Evolutionary conservation across 176 grass and related monocot genomes (phyloP), one percentile per base, ranked within the genome.

Genomic region (Cenchrus purpureus): DNA sequence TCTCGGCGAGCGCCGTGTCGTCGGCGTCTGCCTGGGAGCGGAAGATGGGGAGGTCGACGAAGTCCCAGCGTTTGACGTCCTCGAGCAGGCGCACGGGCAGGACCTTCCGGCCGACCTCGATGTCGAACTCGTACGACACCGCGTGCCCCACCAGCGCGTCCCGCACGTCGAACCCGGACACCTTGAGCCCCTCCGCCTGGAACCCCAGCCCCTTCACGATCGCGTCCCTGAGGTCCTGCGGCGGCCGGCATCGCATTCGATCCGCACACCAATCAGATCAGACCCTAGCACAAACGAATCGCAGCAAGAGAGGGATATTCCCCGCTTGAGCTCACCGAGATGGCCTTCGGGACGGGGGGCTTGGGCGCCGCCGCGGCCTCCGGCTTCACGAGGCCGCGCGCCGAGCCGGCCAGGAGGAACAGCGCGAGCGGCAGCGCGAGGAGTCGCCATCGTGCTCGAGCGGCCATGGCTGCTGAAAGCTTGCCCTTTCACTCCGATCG

Each of bases 61-160:
- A 94, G 80, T 95, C 89, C 97, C 91, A 98, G 0, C 84, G 86
- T 60, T 71, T 95, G 57, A 92, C 87, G 49, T 98, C 93, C 88
- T 94, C 91, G 40, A 94, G 86, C 25, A 98, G 91, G 17, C 89
- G 94, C 89, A 98, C 81, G 11, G 97, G 97, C 55, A 94, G 81
- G 44, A 85, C 73, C 85, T 89, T 91, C 87, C 77, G 84, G 60
- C 92, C 97, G 25, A 96, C 89, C 89, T 94, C 85, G 67, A 98
- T 87, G 79, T 87, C 91, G 84, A 94, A 92, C 89, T 98, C 97
- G 82, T 94, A 95, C 66, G 88, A 81, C 80, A 98, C 85, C 49
- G 93, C 84, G 34, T 95, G 91, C 32, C 97, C 93, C 58, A 98
- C 97, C 64, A 86, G 90, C 52, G 90, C 97, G 81, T 98, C 90